Conservation (phyloP, 2,329 filamentous ascomycete species). For the Clarireedia monteithiana region DNA sequence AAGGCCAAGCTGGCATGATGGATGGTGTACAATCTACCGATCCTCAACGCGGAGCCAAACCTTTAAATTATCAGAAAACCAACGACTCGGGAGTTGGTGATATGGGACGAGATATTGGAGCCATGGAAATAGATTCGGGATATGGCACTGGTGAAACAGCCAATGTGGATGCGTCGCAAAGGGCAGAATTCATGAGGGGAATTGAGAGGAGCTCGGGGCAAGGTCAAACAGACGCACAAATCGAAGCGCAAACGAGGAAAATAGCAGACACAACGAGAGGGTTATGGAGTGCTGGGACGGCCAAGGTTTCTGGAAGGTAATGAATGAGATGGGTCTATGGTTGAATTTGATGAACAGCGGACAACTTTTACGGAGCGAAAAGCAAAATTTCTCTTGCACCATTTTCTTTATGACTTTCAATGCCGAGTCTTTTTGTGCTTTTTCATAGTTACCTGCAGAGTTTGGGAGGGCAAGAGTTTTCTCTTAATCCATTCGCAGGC, state of each 20-base stretch:
- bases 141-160: constrained; percentile 12
- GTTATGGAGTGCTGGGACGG: constrained; percentile 40
- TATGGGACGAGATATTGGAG: constrained; percentile 13
- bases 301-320: constrained; percentile 22
- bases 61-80: constrained; percentile 28
- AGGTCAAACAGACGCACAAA: constrained; percentile 29
- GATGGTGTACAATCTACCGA: constrained; percentile 49
- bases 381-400: too few relatives aligned
- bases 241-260: constrained; percentile 39
- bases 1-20: constrained; percentile 53
- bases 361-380: too few relatives aligned
- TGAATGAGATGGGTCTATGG: background rate
- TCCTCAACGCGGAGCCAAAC: constrained; percentile 35
- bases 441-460: too few relatives aligned
- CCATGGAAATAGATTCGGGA: constrained; percentile 25
- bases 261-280: constrained; percentile 49
- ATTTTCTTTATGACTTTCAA: too few relatives aligned
- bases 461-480: too few relatives aligned
- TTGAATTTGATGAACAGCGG: too few relatives aligned
- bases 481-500: too few relatives aligned
- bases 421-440: too few relatives aligned
- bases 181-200: constrained; percentile 20
- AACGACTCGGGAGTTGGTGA: constrained; percentile 38
- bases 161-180: background rate
- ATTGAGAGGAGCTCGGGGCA: constrained; percentile 25